Percentiles rank a stretch among this genome's conserved stretches.
phyloP scores from a whole-genome alignment of 2,329 filamentous ascomycete genomes.

The Tolypocladium pustulatum region DNA sequence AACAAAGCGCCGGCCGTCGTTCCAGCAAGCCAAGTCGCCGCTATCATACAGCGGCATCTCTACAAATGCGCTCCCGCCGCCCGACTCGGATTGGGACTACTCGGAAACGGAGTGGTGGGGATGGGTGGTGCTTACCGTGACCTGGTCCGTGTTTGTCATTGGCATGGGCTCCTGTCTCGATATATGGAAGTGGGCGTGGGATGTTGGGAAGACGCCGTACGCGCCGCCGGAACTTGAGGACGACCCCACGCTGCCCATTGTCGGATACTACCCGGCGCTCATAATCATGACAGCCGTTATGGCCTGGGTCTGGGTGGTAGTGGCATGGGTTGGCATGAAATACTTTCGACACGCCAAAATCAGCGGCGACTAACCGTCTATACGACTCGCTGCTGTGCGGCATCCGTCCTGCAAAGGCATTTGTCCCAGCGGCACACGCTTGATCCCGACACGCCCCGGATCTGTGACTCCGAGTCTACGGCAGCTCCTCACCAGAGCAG shows the following conservation, averaged over 20 bases:
- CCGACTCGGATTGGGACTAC: constrained; percentile 69
- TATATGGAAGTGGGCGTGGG: constrained; percentile 98
- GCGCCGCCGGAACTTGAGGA: constrained; percentile 92
- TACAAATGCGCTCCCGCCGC: constrained; percentile 32
- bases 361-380: constrained; percentile 40
- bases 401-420: not conserved
- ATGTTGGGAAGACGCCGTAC: constrained; percentile 91
- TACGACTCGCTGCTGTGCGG: not conserved
- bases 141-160: constrained; percentile 92
- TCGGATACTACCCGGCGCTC: constrained; percentile 91
- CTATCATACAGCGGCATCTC: constrained; percentile 45
- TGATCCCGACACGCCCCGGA: not conserved
- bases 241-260: constrained; percentile 87
- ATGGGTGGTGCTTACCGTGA: constrained; percentile 82
- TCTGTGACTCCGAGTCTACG: too few species aligned
- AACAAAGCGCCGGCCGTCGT: constrained; percentile 34
- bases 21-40: constrained; percentile 48
- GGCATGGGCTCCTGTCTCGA: constrained; percentile 94
- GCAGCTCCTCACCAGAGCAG: not conserved
- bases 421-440: too few species aligned
- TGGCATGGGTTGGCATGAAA: constrained; percentile 99
- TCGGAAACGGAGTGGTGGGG: constrained; percentile 97
- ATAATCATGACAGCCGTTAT: constrained; percentile 91
- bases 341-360: constrained; percentile 98
- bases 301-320: constrained; percentile 97